Evolutionary conservation across 345 rosid species (phyloP), one percentile per base, ranked within the genome.

Genomic region (Eutrema japonicum): DNA sequence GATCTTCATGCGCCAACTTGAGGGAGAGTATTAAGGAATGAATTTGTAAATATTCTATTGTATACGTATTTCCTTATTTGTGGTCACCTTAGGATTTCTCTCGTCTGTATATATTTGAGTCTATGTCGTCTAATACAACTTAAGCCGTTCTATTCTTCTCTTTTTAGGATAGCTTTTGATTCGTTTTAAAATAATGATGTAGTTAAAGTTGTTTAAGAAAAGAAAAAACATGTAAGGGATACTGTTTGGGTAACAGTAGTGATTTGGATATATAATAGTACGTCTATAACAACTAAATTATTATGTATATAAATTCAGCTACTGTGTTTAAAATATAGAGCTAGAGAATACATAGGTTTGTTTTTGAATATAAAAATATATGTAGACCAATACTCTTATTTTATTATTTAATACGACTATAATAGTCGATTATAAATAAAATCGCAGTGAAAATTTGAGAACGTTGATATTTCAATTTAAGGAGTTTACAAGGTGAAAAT

Each of bases 141-240:
- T 18, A 1, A 18, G 18, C 18, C 18, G 18, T 18, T 18, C 18
- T 18, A 18, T 18, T 18, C 0, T 18, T 18, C 18, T 18, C 18
- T 18, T 18, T n/a, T n/a, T n/a, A n/a, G n/a, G n/a, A 64, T 54
- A 36, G 56, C 45, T 73, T 63, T 29, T 35, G 5, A 29, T 22
- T 55, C 53, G 22, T 35, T 36, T 64, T 7, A 8, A 51, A 50
- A 30, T 71, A 40, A 38, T 59, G 14, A 48, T 48, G 16, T 61
- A 10, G 10, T 33, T 72, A 62, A 43, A 10, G 46, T 56, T 55
- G 10, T 18, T 56, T 10, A 43, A 11, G 32, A 11, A 40, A 36
- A 26, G n/a, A 18, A 70, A 13, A 35, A 48, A 47, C 37, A 46
- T 35, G 33, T 42, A 11, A 30, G 5, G 53, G 52, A 14, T 11